Evolutionary conservation across 108 stramenopile species (phyloP).

Genomic region (Nannochloropsis gaditana): DNA sequence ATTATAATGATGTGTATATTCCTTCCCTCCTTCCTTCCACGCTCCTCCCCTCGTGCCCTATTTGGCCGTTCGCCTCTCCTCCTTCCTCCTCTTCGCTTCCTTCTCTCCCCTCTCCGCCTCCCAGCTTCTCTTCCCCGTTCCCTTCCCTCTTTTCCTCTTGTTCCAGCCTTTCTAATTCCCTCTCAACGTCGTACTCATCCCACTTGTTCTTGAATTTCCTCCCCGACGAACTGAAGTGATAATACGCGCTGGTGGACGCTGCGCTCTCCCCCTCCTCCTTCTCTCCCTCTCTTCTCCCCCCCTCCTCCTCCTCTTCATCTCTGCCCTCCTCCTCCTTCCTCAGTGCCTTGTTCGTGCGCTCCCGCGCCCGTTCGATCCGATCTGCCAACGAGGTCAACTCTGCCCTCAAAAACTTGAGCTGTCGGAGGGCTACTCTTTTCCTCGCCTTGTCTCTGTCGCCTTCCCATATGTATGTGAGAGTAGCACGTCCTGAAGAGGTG

Average conservation of each 20-base stretch:
- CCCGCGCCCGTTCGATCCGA: neutral
- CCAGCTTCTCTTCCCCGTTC: neutral
- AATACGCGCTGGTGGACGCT: neutral
- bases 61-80: neutral
- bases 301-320: neutral
- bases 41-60: neutral
- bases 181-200: slow-evolving; percentile 25
- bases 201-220: slow-evolving; percentile 25
- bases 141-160: neutral
- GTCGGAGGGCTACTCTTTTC: neutral
- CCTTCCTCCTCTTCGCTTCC: neutral
- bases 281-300: neutral
- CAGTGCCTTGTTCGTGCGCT: neutral
- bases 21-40: neutral
- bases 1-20: too few species aligned
- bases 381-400: neutral
- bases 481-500: neutral
- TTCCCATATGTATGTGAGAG: neutral
- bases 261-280: neutral
- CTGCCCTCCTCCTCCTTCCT: neutral
- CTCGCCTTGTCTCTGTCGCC: neutral
- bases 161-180: slow-evolving; percentile 20
- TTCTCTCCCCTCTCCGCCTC: neutral
- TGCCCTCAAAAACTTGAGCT: slow-evolving; percentile 7
- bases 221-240: slow-evolving; percentile 24